Base-by-base conservation (phyloP, 176 grass and related monocot species). In the Ensete ventricosum region DNA sequence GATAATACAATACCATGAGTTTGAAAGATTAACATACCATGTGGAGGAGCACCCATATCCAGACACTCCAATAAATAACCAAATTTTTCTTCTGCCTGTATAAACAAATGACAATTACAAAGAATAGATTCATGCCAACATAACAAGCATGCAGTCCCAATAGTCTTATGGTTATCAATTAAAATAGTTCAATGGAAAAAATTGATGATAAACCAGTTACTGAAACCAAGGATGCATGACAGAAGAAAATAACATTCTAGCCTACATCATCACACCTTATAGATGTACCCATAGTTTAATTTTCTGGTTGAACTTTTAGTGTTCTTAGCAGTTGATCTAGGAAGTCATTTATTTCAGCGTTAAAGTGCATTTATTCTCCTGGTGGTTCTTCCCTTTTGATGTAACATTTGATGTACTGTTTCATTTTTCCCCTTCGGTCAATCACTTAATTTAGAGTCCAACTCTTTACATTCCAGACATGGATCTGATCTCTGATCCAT, bases 1-100 rank as follows among this genome's bases (percentile, higher is more conserved):
- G 13, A 16, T 16, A 16, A 57, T 14, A 19, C 55, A 57, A 19
- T 26, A n/a, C 48, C 52, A 54, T 62, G 52, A 58, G 17, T 23
- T 55, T 14, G 59, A 14, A 68, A 4, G 21, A 50, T 53, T 82
- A 67, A 19, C n/a, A 65, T 98, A 99, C 90, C 95, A 83, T 99
- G 90, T 9, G 90, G 95, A 76, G 95, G 95, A 72, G 95, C 95
- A 74, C 95, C 86, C 88, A 91, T 99, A 27, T 94, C 95, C 1
- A 99, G 84, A 76, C 82, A 99, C 80, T 99, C 90, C 72, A 99
- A 82, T 59, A 94, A 90, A 77, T 91, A 94, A 3, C 95, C 95
- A 76, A 98, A 98, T 80, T 98, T 98, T 62, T 98, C 95, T 84
- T 93, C 90, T 20, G 95, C 90, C 95, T 93, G 72, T 58, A 73